Conservation (phyloP, 768 basidiomycete species). For the Nevesoporus exiguus region DNA sequence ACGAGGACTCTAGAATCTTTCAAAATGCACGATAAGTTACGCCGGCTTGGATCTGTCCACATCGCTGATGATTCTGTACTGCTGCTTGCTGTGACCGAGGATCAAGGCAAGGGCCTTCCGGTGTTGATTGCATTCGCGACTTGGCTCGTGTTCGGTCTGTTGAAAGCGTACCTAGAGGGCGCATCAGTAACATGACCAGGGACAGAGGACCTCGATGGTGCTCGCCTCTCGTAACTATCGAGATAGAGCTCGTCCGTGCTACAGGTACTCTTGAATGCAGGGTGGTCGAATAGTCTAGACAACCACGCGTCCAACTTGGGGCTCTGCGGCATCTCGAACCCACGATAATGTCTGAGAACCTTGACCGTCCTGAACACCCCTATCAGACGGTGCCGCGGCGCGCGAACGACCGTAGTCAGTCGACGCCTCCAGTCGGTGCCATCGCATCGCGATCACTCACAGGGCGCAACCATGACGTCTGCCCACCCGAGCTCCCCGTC, state of each 20-base stretch:
- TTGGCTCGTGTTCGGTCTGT: slow-evolving; percentile 73
- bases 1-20: background rate
- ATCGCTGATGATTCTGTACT: background rate
- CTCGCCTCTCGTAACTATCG: slow-evolving; percentile 68
- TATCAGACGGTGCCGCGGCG: slow-evolving; percentile 26
- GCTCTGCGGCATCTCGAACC: slow-evolving; percentile 53
- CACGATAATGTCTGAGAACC: slow-evolving; percentile 65
- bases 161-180: slow-evolving; percentile 61
- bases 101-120: slow-evolving; percentile 60
- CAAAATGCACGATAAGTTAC: background rate
- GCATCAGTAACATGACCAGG: background rate
- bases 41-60: background rate
- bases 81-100: background rate
- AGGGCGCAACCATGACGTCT: slow-evolving; percentile 70
- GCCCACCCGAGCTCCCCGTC: slow-evolving; percentile 53
- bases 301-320: slow-evolving; percentile 52
- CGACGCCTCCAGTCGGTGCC: background rate
- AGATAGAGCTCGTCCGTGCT: slow-evolving; percentile 65
- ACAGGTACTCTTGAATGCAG: slow-evolving; percentile 63
- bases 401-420: background rate
- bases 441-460: slow-evolving; percentile 37
- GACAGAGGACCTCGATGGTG: background rate
- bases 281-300: slow-evolving; percentile 52
- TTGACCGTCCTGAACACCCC: slow-evolving; percentile 67
- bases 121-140: slow-evolving; percentile 74